These are phyloP conservation scores for Ambrosiella beaveri DNA, from an alignment of 2,329 filamentous ascomycete species.

Conservation along the genomic window DNA sequence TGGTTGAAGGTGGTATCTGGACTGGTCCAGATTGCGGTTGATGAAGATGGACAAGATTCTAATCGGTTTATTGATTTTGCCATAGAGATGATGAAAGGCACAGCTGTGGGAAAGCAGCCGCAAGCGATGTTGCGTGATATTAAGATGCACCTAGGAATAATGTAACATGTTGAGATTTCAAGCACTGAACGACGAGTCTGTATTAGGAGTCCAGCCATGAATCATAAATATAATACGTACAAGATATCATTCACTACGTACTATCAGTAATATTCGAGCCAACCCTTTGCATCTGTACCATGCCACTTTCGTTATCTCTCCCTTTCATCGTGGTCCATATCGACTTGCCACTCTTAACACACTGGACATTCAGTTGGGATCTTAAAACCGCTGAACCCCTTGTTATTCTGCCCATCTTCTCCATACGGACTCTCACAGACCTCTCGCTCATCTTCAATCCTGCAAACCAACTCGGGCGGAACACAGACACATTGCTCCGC, in stretches of 20 bases:
- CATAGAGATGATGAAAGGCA: not conserved
- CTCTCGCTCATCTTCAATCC: not conserved
- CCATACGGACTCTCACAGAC: not conserved
- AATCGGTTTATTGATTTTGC: conserved; percentile 2
- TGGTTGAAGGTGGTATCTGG: conserved; percentile 22
- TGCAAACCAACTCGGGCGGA: conserved; percentile 4
- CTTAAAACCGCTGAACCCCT: not conserved
- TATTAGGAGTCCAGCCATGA: too few relatives aligned
- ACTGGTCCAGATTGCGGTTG: conserved; percentile 18
- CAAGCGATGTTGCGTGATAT: not conserved
- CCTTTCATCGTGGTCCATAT: not conserved
- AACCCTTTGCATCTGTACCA: not conserved
- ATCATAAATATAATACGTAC: not conserved
- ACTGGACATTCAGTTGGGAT: not conserved
- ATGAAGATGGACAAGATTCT: conserved; percentile 6
- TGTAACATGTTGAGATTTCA: not conserved
- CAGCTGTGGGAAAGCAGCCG: not conserved
- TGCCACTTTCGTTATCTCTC: not conserved
- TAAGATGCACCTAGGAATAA: not conserved
- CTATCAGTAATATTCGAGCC: not conserved
- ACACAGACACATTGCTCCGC: conserved; percentile 9
- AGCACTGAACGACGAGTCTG: not conserved
- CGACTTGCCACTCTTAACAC: not conserved
- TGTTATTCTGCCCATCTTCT: not conserved
- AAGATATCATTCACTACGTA: not conserved